Percentiles rank a stretch among this genome's conserved stretches.
These are phyloP conservation scores for Trypanosomatidae sp. DNA, from an alignment of 208 protist genomes.

Conservation along the genomic window DNA sequence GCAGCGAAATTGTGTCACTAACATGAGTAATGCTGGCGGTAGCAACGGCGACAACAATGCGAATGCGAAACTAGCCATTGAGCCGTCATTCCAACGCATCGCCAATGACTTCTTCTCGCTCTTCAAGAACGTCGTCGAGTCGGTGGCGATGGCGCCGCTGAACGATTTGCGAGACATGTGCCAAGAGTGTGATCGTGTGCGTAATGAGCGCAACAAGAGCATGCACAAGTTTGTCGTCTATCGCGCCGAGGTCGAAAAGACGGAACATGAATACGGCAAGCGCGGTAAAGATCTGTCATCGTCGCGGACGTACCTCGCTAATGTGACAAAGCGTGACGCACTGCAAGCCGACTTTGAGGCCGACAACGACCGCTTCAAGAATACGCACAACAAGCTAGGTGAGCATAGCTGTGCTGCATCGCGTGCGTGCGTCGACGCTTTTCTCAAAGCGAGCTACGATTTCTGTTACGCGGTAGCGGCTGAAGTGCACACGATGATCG, in stretches of 20 bases:
- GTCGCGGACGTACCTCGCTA: constrained; percentile 22
- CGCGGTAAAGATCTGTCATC: constrained; percentile 32
- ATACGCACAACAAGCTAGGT: constrained; percentile 17
- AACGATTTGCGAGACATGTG: constrained; percentile 18
- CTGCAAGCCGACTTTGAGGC: constrained; percentile 15
- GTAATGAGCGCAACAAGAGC: constrained; percentile 19
- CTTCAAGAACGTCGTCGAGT: constrained; percentile 20
- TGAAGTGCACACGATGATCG: constrained; percentile 16
- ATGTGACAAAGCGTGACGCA: constrained; percentile 28
- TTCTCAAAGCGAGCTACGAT: constrained; percentile 12
- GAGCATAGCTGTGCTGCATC: constrained; percentile 8
- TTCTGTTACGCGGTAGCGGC: constrained; percentile 9
- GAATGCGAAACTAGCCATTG: constrained; percentile 11
- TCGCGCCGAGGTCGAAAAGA: constrained; percentile 26
- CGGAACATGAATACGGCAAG: constrained; percentile 26
- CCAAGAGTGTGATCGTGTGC: constrained; percentile 26
- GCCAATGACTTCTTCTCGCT: constrained; percentile 5
- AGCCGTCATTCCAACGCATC: constrained; percentile 15
- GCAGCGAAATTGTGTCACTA: no score
- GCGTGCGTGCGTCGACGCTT: constrained; percentile 9
- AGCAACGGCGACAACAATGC: constrained; percentile 14
- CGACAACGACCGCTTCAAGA: constrained; percentile 27
- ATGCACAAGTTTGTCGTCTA: constrained; percentile 48
- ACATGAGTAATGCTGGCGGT: no score
- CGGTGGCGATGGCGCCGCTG: constrained; percentile 9